These are phyloP conservation scores for Aureobasidium leucospermi DNA, from an alignment of 2,329 filamentous ascomycete genomes.

Conservation along the genomic window DNA sequence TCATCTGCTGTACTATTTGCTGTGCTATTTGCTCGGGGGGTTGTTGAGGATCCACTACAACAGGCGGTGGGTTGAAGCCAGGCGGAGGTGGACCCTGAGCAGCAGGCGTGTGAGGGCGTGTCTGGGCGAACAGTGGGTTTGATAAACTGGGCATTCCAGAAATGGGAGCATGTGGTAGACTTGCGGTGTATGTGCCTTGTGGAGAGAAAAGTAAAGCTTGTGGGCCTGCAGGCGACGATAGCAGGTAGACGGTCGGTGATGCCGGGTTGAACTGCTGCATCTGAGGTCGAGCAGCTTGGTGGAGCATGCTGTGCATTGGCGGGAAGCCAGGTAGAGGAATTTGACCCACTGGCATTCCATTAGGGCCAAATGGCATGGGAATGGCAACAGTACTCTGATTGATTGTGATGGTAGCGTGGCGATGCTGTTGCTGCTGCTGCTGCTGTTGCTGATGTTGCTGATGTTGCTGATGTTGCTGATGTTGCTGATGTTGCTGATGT, in stretches of 20 bases:
- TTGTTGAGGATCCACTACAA: not conserved
- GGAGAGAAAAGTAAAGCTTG: conserved; percentile 39
- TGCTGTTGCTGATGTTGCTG: not conserved
- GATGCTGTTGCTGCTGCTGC: not conserved
- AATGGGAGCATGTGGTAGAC: not conserved
- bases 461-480: not conserved
- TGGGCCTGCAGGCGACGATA: conserved; percentile 39
- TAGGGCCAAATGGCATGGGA: not conserved
- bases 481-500: not conserved
- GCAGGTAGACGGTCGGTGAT: conserved; percentile 29
- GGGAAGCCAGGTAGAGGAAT: conserved; percentile 7
- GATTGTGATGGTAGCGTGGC: not conserved
- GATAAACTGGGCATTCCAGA: not conserved
- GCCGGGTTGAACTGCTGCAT: conserved; percentile 17
- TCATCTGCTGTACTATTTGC: conserved; percentile 1
- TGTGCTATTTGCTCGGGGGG: not conserved
- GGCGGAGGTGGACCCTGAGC: not conserved
- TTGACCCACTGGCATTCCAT: not conserved
- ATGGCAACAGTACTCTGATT: conserved; percentile 8
- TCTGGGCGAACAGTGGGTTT: not conserved
- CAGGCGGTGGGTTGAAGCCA: not conserved
- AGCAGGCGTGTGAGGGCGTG: not conserved
- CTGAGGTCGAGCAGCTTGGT: not conserved
- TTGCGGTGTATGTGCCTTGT: conserved; percentile 24
- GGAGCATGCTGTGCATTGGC: not conserved